Evolutionary conservation across 495 filamentous ascomycete species (phyloP), one percentile per base, ranked within the genome.

Genomic region (Lophiostoma macrostomum): DNA sequence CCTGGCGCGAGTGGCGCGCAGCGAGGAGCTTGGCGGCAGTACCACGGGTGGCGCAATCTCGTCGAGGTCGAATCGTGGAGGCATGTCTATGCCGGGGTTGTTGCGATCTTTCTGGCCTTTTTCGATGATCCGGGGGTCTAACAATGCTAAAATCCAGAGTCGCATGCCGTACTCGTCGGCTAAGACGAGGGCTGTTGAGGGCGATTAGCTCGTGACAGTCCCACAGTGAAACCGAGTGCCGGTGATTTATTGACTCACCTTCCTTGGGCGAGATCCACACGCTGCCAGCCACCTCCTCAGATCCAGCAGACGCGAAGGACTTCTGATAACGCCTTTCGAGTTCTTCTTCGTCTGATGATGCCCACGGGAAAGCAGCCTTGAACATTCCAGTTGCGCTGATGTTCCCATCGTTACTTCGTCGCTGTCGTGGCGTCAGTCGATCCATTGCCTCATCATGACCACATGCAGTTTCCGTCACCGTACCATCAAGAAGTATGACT

Each of bases 361-460:
- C 90, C 77, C 90, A 97, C 3, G 93, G 93, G 68, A 96, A 98
- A 5, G 91, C 88, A 49, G 94, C 94, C 73, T 97, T 98, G 78
- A 97, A 98, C 94, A 98, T 97, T 66, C 94, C 93, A 44, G 93
- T 97, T 5, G 93, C 90, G 62, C 90, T 96, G 31, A 98, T 82
- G 65, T 77, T 96, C 31, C 94, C 94, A 73, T 98, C 93, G 66
- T 83, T 84, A 73, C 90, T 95, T 52, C 93, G 87, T 67, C 94
- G 83, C 82, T 86, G 63, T 50, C 29, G 22, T 25, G 6, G 43
- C 36, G 57, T 61, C 31, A 50, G 56, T 49, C 40, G 35, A 41
- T 31, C 24, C 24, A 41, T 47, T 42, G 22, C 39, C 20, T 46
- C 45, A 30, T 39, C 39, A 20, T 37, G 27, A 36, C 37, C 18